phyloP scores from a whole-genome alignment of 176 grass and related monocot species.

The Carex cristatella region DNA sequence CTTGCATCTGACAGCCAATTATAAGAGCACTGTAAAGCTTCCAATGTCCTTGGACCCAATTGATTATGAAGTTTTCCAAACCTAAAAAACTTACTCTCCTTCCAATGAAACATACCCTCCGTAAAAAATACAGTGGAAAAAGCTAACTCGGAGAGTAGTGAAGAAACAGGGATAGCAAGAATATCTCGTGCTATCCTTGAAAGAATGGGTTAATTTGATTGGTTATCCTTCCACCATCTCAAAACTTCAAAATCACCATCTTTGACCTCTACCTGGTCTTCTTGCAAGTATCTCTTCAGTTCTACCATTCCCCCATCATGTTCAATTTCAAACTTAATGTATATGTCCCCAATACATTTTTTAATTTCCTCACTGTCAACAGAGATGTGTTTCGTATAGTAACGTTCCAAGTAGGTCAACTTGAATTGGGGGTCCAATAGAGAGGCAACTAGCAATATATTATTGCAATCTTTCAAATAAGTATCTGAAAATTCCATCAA shows the following conservation, averaged over 20 bases:
- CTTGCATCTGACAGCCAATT: neutral
- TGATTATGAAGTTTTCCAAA: neutral
- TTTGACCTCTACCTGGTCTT: no score
- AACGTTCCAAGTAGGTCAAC: no score
- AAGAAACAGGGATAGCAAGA: slow-evolving; percentile 10
- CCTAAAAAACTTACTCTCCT: neutral
- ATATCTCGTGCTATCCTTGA: slow-evolving; percentile 1
- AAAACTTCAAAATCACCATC: neutral
- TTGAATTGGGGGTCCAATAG: neutral
- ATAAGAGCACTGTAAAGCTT: neutral
- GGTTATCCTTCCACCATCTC: neutral
- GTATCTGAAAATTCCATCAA: neutral
- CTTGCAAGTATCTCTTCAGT: no score
- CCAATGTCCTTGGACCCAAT: neutral
- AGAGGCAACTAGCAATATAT: slow-evolving; percentile 1
- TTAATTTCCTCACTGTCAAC: no score
- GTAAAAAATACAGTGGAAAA: neutral
- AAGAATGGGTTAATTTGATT: slow-evolving; percentile 8
- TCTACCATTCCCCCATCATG: no score
- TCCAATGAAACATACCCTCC: no score
- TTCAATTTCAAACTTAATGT: no score
- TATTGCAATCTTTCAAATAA: neutral
- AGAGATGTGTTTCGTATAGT: no score
- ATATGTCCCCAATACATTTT: no score
- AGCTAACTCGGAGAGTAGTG: neutral